Evolutionary conservation across 441 rosid species (phyloP).

Genomic region (Brassica hybrid): DNA sequence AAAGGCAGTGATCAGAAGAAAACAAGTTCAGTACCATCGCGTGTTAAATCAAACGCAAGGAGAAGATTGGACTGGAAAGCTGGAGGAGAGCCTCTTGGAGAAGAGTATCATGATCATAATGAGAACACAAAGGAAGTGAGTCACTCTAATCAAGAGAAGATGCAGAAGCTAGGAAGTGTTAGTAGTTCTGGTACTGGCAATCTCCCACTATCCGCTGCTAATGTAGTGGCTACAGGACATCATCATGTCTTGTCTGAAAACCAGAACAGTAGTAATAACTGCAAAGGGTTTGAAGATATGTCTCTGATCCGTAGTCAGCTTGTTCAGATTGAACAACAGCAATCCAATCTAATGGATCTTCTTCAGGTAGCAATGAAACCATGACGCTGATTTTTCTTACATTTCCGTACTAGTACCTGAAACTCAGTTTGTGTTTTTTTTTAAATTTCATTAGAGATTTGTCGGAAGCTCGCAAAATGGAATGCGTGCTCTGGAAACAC

Average conservation of each 20-base stretch:
- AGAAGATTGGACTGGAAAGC: constrained; percentile 63
- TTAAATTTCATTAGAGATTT: constrained; percentile 58
- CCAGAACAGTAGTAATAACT: constrained; percentile 68
- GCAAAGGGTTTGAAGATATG: constrained; percentile 72
- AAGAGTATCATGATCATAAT: constrained; percentile 36
- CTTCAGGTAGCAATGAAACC: constrained; percentile 62
- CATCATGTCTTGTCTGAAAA: constrained; percentile 54
- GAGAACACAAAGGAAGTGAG: constrained; percentile 29
- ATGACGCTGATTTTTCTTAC: constrained; percentile 24
- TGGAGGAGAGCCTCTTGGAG: constrained; percentile 48
- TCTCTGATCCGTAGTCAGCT: constrained; percentile 81
- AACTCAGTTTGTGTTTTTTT: neutral
- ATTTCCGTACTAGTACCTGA: neutral
- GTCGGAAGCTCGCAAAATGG: constrained; percentile 86
- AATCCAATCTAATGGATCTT: constrained; percentile 81
- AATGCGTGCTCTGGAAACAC: constrained; percentile 79
- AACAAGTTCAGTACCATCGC: constrained; percentile 33
- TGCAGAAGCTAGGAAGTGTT: constrained; percentile 54
- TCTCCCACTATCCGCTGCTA: no score
- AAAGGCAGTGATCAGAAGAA: constrained; percentile 58
- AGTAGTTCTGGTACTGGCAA: constrained; percentile 65
- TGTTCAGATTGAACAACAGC: constrained; percentile 91
- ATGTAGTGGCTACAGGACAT: constrained; percentile 20
- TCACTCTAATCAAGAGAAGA: constrained; percentile 43
- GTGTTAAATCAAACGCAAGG: constrained; percentile 53